A percentile compares a stretch with the other conserved stretches of the same genome.
These are phyloP conservation scores for Paecilomyces niveus DNA, from an alignment of 2,329 filamentous ascomycete species.

Conservation along the genomic window DNA sequence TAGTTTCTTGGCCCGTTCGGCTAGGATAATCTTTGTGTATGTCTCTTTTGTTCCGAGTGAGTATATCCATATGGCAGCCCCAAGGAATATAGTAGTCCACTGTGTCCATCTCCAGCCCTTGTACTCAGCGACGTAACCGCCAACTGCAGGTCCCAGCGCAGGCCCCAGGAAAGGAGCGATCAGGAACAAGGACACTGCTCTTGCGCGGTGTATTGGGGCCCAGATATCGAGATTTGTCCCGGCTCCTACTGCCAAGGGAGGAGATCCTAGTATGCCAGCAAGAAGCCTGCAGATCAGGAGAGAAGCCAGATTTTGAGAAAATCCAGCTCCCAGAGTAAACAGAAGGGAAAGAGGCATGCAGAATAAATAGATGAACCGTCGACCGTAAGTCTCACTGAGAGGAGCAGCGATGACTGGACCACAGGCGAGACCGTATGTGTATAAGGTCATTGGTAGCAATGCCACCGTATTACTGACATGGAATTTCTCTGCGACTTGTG, in stretches of 20 bases:
- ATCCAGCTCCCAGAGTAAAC: conserved; percentile 36
- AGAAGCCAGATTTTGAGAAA: conserved; percentile 58
- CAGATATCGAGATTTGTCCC: conserved; percentile 11
- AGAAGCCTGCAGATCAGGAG: conserved; percentile 69
- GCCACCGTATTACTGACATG: conserved; percentile 20
- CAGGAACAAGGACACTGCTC: neutral
- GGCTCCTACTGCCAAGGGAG: conserved; percentile 8
- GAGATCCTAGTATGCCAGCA: conserved; percentile 57
- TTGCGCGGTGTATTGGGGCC: neutral
- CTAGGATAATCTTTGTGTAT: conserved; percentile 62
- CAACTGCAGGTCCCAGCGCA: conserved; percentile 50
- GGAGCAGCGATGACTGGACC: conserved; percentile 68
- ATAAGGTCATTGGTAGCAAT: conserved; percentile 59
- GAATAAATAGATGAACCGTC: conserved; percentile 62
- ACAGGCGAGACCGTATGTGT: conserved; percentile 65
- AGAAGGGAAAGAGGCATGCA: conserved; percentile 58
- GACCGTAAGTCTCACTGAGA: conserved; percentile 63
- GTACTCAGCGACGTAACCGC: conserved; percentile 53
- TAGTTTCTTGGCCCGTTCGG: conserved; percentile 39
- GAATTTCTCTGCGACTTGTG: conserved; percentile 47
- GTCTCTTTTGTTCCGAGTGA: conserved; percentile 56
- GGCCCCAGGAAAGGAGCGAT: conserved; percentile 51
- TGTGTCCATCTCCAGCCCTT: conserved; percentile 67
- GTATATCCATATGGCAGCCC: conserved; percentile 53
- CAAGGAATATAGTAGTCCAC: conserved; percentile 59